phyloP scores from a whole-genome alignment of 495 filamentous ascomycete genomes.

The Gamarada debralockiae region DNA sequence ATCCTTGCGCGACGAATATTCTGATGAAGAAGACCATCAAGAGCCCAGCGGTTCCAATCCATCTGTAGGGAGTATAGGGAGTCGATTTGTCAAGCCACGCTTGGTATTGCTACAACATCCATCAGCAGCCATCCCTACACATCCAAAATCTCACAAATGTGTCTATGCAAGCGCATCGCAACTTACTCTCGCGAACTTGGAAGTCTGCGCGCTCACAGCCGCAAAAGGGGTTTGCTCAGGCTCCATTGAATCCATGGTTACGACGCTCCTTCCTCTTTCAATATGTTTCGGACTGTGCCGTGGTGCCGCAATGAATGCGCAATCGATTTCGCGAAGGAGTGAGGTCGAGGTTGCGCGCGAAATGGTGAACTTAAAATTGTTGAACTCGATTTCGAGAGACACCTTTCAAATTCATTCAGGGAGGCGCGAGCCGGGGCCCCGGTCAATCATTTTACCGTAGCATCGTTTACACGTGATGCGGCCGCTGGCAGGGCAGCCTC shows the following conservation, averaged over 20 bases:
- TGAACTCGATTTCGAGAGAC: not conserved
- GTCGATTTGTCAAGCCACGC: slow-evolving; percentile 88
- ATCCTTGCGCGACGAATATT: slow-evolving; percentile 88
- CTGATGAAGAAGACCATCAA: slow-evolving; percentile 81
- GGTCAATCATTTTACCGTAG: too few species aligned
- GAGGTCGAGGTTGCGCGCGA: not conserved
- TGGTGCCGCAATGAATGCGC: not conserved
- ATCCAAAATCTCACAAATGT: not conserved
- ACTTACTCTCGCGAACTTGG: slow-evolving; percentile 63
- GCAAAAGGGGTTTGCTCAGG: slow-evolving; percentile 80
- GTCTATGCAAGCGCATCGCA: not conserved
- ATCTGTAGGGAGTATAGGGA: slow-evolving; percentile 82
- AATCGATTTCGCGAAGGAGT: not conserved
- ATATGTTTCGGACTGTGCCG: not conserved
- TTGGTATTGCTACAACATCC: slow-evolving; percentile 77
- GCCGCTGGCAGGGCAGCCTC: not conserved
- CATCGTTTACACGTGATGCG: slow-evolving; percentile 3
- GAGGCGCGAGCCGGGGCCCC: too few species aligned
- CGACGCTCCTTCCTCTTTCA: not conserved
- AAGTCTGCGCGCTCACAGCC: slow-evolving; percentile 80
- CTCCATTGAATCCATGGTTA: slow-evolving; percentile 71
- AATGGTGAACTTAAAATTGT: not conserved
- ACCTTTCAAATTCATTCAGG: not conserved
- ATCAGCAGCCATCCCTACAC: slow-evolving; percentile 6
- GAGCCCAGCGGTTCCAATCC: slow-evolving; percentile 72